Evolutionary conservation across 164 flowering plant species (phyloP), one percentile per base, ranked within the genome.

Genomic region (Vitis riparia): DNA sequence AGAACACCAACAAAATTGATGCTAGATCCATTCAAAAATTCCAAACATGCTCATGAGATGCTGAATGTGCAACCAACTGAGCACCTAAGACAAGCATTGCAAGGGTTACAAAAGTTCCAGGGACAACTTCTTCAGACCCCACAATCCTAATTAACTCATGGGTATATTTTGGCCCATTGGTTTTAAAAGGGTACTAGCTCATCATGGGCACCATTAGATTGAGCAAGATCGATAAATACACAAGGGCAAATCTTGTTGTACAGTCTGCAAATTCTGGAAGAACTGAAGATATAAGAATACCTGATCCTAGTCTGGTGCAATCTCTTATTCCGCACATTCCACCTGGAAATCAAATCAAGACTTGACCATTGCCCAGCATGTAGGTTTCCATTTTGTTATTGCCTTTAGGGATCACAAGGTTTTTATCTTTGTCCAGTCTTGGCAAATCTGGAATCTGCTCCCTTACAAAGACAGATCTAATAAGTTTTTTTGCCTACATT

Each of bases 111-210:
- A 89, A 80, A 29, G 80, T 82, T 72, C 90, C 98, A 69, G 93
- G 88, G 68, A 91, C 77, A 65, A 84, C 72, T 72, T 88, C 93
- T 73, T 89, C 99, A 50, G 92, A 88, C 11, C 90, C 86, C 51
- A 93, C 97, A 75, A 96, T 89, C 76, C 91, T 87, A 68, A 96
- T 92, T 51, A 96, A 80, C 69, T 96, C 99, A 81, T 93, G 91
- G 59, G 98, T 89, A 71, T 87, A 93, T 73, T 93, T 98, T 2
- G 99, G 98, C 81, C 93, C 99, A 81, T 93, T 93, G 16, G 97
- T 93, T 71, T 92, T 1, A 93, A 74, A 96, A 93, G 29, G 99
- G 84, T 3, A 83, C 89, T 66, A 96, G 86, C 73, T 96, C 98
- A 69, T 96, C 99, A 77, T 91, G 88, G 53, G 97, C 91, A 85